Evolutionary conservation across 1,284 basidiomycete species (phyloP).

Genomic region (Pyrrhoderma noxium): DNA sequence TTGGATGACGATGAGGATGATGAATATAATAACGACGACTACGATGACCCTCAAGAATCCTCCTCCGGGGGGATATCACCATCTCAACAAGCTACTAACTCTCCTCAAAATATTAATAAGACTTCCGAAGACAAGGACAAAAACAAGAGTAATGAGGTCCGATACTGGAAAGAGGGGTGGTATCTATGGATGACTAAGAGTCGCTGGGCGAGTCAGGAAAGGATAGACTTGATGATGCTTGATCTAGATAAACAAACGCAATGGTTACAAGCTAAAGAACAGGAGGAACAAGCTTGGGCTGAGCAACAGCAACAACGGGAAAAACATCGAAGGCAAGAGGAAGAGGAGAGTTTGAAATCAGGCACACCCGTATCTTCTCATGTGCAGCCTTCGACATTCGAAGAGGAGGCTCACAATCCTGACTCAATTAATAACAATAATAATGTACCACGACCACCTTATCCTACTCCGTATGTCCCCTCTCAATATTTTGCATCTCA

Average conservation of each 20-base stretch:
- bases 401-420: too few relatives aligned
- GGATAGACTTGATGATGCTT: slow-evolving; percentile 49
- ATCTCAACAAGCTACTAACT: too few relatives aligned
- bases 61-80: too few relatives aligned
- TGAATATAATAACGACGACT: not conserved
- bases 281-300: slow-evolving; percentile 38
- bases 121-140: not conserved
- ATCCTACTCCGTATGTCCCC: too few relatives aligned
- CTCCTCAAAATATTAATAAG: not conserved
- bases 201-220: slow-evolving; percentile 46
- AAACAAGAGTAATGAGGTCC: slow-evolving; percentile 29
- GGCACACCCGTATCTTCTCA: too few relatives aligned
- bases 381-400: too few relatives aligned
- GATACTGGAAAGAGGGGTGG: slow-evolving; percentile 66
- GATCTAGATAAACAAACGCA: slow-evolving; percentile 45
- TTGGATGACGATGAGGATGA: slow-evolving; percentile 9
- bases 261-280: slow-evolving; percentile 34
- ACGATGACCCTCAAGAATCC: too few relatives aligned
- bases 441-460: too few relatives aligned
- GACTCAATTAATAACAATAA: too few relatives aligned
- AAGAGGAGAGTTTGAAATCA: too few relatives aligned
- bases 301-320: slow-evolving; percentile 10
- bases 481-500: too few relatives aligned
- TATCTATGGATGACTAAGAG: slow-evolving; percentile 63
- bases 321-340: too few relatives aligned